Conservation (phyloP, 129 eudicot genomes). For the Tagetes patula region DNA sequence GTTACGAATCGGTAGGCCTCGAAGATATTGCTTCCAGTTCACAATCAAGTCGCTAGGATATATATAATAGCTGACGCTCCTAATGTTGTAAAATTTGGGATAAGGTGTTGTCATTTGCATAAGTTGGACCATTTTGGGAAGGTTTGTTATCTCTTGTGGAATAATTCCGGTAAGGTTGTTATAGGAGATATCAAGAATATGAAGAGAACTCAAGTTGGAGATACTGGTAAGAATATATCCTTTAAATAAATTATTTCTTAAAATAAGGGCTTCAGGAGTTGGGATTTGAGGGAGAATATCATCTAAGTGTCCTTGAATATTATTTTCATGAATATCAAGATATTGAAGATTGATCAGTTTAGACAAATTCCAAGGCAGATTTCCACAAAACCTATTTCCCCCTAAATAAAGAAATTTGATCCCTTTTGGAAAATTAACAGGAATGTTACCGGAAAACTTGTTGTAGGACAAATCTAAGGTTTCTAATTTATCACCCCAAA, state of each 20-base stretch:
- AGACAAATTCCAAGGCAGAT: conserved; percentile 48
- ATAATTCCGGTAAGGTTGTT: conserved; percentile 41
- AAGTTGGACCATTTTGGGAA: conserved; percentile 40
- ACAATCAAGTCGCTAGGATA: conserved; percentile 26
- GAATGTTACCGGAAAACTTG: conserved; percentile 45
- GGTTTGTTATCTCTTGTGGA: conserved; percentile 33
- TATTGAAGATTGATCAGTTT: conserved; percentile 39
- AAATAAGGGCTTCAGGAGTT: conserved; percentile 38
- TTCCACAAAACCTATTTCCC: conserved; percentile 46
- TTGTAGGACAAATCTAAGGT: conserved; percentile 52
- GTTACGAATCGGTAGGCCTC: conserved; percentile 33
- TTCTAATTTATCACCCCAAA: conserved; percentile 37
- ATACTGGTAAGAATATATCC: conserved; percentile 41
- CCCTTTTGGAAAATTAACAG: conserved; percentile 32
- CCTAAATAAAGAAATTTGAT: conserved; percentile 43
- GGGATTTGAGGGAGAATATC: conserved; percentile 32
- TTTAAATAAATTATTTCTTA: conserved; percentile 45
- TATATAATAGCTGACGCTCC: too few species aligned
- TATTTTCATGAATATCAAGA: conserved; percentile 60
- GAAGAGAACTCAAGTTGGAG: conserved; percentile 40
- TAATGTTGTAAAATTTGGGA: too few species aligned
- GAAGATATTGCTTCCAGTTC: conserved; percentile 56
- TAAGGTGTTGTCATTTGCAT: conserved; percentile 19
- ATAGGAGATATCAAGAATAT: conserved; percentile 51
- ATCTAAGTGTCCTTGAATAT: conserved; percentile 37